phyloP scores from a whole-genome alignment of 345 rosid genomes.

The Eutrema japonicum region DNA sequence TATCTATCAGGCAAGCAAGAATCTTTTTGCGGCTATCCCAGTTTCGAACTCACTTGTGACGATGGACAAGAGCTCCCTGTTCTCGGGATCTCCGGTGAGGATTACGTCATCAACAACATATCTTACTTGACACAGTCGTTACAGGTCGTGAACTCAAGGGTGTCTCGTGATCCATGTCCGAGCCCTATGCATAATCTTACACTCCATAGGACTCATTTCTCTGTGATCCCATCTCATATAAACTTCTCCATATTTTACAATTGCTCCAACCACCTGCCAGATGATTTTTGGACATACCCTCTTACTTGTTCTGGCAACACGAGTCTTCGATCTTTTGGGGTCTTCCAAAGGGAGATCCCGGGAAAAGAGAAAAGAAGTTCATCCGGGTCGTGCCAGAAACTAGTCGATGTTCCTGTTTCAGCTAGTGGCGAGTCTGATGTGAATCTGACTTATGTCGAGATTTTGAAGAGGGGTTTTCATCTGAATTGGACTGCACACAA shows the following conservation, averaged over 20 bases:
- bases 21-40: constrained; percentile 57
- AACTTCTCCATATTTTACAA: constrained; percentile 52
- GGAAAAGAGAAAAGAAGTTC: background rate
- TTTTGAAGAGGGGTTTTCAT: constrained; percentile 60
- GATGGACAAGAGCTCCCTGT: constrained; percentile 38
- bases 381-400: constrained; percentile 40
- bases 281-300: background rate
- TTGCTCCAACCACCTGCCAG: constrained; percentile 41
- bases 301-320: constrained; percentile 46
- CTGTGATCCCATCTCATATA: constrained; percentile 22
- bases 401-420: constrained; percentile 44
- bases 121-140: constrained; percentile 45
- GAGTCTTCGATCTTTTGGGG: constrained; percentile 46
- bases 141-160: constrained; percentile 46
- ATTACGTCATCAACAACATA: constrained; percentile 52
- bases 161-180: constrained; percentile 47
- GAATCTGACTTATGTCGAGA: constrained; percentile 38
- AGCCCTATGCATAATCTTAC: constrained; percentile 52
- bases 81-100: constrained; percentile 51
- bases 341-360: constrained; percentile 33
- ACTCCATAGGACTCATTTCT: constrained; percentile 56
- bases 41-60: constrained; percentile 53
- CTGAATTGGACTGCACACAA: constrained; percentile 57
- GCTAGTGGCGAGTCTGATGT: constrained; percentile 10
- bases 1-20: constrained; percentile 50